Percentiles rank a stretch among this genome's conserved stretches.
phyloP scores from a whole-genome alignment of 805 yeast genomes.

The Cyberlindnera euphorbiae region DNA sequence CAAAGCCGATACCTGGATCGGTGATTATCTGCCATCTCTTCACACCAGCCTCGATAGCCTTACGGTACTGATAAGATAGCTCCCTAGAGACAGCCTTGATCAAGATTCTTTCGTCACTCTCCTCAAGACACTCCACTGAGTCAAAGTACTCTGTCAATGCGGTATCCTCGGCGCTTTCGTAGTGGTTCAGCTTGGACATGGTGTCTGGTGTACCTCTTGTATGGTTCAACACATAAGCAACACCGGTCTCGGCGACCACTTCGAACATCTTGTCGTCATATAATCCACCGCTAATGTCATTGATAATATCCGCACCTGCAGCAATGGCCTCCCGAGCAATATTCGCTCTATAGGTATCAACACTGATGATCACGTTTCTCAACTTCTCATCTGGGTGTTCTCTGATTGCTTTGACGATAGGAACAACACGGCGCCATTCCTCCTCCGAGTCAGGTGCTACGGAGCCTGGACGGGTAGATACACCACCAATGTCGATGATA shows the following conservation, averaged over 20 bases:
- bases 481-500: constrained; percentile 90
- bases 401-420: constrained; percentile 61
- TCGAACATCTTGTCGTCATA: constrained; percentile 63
- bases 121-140: constrained; percentile 20
- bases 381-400: constrained; percentile 31
- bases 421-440: constrained; percentile 68
- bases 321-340: constrained; percentile 68
- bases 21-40: constrained; percentile 85
- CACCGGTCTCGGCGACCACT: constrained; percentile 64
- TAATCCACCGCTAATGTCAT: constrained; percentile 82
- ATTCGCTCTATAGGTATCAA: constrained; percentile 79
- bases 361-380: constrained; percentile 52
- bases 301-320: constrained; percentile 87
- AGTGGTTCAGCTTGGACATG: constrained; percentile 59
- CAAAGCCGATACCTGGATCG: constrained; percentile 97
- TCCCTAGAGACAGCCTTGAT: constrained; percentile 63
- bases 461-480: constrained; percentile 88
- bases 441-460: constrained; percentile 53
- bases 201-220: constrained; percentile 76
- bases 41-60: constrained; percentile 61
- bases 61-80: constrained; percentile 46
- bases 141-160: constrained; percentile 33
- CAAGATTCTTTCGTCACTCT: constrained; percentile 31
- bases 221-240: constrained; percentile 80
- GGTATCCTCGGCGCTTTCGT: constrained; percentile 37